These are phyloP conservation scores for Gnaphalium uliginosum DNA, from an alignment of 129 eudicot genomes.

Conservation along the genomic window DNA sequence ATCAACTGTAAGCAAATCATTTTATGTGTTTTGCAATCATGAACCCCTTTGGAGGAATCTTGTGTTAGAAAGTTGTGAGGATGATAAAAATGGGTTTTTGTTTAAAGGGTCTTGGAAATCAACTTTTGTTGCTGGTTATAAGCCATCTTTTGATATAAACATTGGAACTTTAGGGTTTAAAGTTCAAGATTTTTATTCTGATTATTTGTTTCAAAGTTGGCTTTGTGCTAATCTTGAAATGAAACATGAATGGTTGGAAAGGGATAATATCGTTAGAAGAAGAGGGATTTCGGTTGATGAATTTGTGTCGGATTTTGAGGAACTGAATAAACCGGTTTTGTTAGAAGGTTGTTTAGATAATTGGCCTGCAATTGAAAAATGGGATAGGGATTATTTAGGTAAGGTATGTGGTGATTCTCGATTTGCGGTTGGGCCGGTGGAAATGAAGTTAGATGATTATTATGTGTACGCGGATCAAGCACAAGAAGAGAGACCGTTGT, in stretches of 20 bases:
- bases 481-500: conserved; percentile 89
- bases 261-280: conserved; percentile 72
- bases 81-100: conserved; percentile 52
- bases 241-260: conserved; percentile 83
- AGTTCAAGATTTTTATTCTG: conserved; percentile 85
- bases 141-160: conserved; percentile 39
- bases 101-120: conserved; percentile 76
- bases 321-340: conserved; percentile 85
- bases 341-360: conserved; percentile 87
- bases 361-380: conserved; percentile 72
- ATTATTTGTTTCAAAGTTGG: conserved; percentile 98
- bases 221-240: conserved; percentile 96
- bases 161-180: conserved; percentile 47
- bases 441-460: conserved; percentile 75
- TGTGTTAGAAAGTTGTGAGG: conserved; percentile 56
- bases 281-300: conserved; percentile 82
- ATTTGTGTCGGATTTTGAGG: conserved; percentile 69
- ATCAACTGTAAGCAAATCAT: conserved; percentile 80
- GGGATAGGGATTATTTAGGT: conserved; percentile 75
- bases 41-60: conserved; percentile 99
- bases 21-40: conserved; percentile 77
- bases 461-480: conserved; percentile 73
- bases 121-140: conserved; percentile 48
- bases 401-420: conserved; percentile 51
- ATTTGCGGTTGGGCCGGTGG: conserved; percentile 83